Evolutionary conservation across 1,139 yeast genomes (phyloP), one percentile per base, ranked within the genome.

Genomic region (Ogataea hybrid): DNA sequence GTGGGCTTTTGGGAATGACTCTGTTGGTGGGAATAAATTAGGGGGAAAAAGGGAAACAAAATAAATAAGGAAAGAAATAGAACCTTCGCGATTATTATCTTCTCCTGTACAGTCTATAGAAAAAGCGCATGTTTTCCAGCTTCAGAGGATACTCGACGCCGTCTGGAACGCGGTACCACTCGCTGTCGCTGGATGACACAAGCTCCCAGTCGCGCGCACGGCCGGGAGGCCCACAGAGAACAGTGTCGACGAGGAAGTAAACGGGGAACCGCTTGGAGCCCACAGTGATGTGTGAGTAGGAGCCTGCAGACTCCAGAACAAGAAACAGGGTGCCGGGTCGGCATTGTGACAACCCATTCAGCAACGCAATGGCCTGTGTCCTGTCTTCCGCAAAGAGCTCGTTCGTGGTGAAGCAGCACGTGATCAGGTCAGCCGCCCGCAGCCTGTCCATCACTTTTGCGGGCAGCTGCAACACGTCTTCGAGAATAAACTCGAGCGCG

Each of bases 251-350:
- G 37, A 88, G 68, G 53, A 84, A 86, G 52, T 86, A 90, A 2
- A 88, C 83, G 0, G 96, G 96, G 64, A 88, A 88, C 50, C 69
- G 75, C 57, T 81, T 85, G 22, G 77, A 64, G 1, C 96, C 96
- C 28, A 88, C 73, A 2, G 79, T 75, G 33, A 88, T 84, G 56
- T 86, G 83, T 1, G 95, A 85, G 61, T 82, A 88, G 4, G 95
- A 84, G 0, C 96, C 96, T 0, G 96, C 96, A 64, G 94, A 83
- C 57, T 88, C 96, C 1, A 87, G 79, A 29, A 88, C 78, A 36
- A 88, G 68, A 28, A 88, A 64, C 27, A 75, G 63, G 14, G 87
- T 64, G 0, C 89, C 94, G 1, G 62, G 46, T 31, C 59, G 59
- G 59, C 86, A 86, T 18, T 53, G 49, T 48, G 69, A 81, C 50